Evolutionary conservation across 345 rosid genomes (phyloP).

Genomic region (Camelina sativa): DNA sequence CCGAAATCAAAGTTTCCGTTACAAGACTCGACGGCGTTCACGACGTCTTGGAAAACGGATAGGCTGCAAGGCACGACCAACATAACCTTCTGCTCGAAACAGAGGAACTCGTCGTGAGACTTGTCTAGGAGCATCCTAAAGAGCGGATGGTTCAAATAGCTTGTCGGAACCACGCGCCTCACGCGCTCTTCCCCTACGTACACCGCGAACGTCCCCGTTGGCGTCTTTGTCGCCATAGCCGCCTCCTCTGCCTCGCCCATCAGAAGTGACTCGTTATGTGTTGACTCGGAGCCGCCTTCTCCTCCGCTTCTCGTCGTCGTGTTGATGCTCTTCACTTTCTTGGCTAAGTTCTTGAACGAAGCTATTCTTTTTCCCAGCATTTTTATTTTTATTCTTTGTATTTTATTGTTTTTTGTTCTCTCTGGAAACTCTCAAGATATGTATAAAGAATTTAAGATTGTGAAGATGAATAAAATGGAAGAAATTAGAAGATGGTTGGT

Average conservation of each 20-base stretch:
- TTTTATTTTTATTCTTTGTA: slow-evolving; percentile 13
- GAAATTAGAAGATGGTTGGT: slow-evolving; percentile 37
- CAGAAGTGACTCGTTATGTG: slow-evolving; percentile 55
- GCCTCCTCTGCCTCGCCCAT: slow-evolving; percentile 41
- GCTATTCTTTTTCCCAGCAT: slow-evolving; percentile 74
- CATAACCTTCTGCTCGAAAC: slow-evolving; percentile 56
- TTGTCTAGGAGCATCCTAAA: slow-evolving; percentile 86
- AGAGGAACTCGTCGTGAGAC: slow-evolving; percentile 68
- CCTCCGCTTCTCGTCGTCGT: slow-evolving; percentile 28
- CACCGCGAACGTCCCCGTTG: slow-evolving; percentile 73
- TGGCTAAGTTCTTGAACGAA: slow-evolving; percentile 80
- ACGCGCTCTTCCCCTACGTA: slow-evolving; percentile 79
- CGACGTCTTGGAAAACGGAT: slow-evolving; percentile 68
- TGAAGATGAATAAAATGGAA: slow-evolving; percentile 25
- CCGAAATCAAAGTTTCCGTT: slow-evolving; percentile 77
- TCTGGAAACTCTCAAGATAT: background rate
- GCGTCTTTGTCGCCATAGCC: slow-evolving; percentile 47
- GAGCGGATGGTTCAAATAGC: slow-evolving; percentile 75
- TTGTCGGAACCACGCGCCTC: slow-evolving; percentile 74
- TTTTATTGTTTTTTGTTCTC: background rate
- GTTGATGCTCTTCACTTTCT: slow-evolving; percentile 63
- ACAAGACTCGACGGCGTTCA: slow-evolving; percentile 68
- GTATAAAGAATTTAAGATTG: slow-evolving; percentile 30
- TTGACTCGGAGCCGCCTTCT: slow-evolving; percentile 37
- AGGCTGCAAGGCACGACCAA: slow-evolving; percentile 83